Evolutionary conservation across 208 protist genomes (phyloP).

Genomic region (Entamoeba moshkovskii): DNA sequence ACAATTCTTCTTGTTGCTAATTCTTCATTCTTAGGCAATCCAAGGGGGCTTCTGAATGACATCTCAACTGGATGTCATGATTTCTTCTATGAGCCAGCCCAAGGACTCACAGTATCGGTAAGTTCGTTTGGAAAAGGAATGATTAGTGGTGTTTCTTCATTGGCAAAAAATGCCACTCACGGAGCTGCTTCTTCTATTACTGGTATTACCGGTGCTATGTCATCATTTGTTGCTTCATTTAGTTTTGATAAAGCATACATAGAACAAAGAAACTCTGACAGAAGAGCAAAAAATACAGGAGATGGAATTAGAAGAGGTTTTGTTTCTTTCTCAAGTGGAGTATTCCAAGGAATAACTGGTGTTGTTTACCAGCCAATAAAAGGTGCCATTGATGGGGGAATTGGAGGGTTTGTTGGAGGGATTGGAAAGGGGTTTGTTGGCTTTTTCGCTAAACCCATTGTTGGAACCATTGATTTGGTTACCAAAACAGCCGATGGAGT

Average conservation of each 20-base stretch:
- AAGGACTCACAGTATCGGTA: not conserved
- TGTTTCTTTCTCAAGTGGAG: not conserved
- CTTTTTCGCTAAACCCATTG: conserved; percentile 9
- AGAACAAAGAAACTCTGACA: not conserved
- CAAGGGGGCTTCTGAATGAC: not conserved
- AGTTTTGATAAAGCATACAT: conserved; percentile 7
- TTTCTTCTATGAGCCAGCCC: conserved; percentile 22
- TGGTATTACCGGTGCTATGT: not conserved
- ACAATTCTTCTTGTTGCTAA: not conserved
- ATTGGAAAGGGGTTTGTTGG: not conserved
- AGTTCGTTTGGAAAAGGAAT: not conserved
- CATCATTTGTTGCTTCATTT: not conserved
- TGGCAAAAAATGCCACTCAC: conserved; percentile 9
- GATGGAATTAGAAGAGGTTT: not conserved
- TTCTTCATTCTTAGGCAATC: not conserved
- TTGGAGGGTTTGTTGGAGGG: conserved; percentile 6
- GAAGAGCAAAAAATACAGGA: not conserved
- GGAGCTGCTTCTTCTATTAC: not conserved
- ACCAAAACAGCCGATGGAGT: not conserved
- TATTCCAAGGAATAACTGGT: conserved; percentile 9
- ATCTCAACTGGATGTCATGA: conserved; percentile 10
- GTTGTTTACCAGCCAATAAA: conserved; percentile 13
- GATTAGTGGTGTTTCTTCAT: not conserved
- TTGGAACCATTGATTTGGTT: not conserved
- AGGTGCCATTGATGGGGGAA: not conserved